A percentile compares a stretch with the other conserved stretches of the same genome.
These are phyloP conservation scores for Clarkia xantiana DNA, from an alignment of 345 rosid genomes.

Conservation along the genomic window DNA sequence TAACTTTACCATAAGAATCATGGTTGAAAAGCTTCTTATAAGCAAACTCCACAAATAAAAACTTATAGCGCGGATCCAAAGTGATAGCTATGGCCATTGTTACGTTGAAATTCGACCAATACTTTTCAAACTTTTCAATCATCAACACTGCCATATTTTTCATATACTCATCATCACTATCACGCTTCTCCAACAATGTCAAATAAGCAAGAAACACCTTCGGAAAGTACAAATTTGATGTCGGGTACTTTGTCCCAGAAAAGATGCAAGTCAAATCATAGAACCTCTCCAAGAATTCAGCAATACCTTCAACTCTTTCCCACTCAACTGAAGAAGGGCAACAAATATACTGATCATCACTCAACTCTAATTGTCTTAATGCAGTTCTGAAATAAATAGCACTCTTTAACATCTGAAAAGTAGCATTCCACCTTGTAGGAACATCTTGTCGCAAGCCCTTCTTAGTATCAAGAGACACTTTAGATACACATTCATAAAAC, in stretches of 20 bases:
- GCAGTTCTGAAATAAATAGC: background rate
- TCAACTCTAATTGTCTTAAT: background rate
- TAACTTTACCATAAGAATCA: no score
- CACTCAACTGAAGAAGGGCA: background rate
- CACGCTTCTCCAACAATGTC: background rate
- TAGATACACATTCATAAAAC: no score
- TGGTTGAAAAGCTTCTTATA: no score
- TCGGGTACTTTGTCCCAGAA: background rate
- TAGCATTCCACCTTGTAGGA: constrained; percentile 5
- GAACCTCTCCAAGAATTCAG: background rate
- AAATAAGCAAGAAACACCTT: background rate
- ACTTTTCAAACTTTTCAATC: background rate
- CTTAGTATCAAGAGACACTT: no score
- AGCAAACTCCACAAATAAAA: no score
- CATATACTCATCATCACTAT: background rate
- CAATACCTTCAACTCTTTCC: background rate
- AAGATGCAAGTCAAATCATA: background rate
- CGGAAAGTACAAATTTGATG: background rate
- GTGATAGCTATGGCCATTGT: no score
- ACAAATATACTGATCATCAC: background rate
- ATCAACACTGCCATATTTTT: background rate
- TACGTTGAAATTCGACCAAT: background rate
- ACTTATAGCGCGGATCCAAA: no score
- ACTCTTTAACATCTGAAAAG: constrained; percentile 6
- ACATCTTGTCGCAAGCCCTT: constrained; percentile 2